Percentiles rank a stretch among this genome's conserved stretches.
Evolutionary conservation across 495 filamentous ascomycete genomes (phyloP).

Genomic region (Amniculicola lignicola): DNA sequence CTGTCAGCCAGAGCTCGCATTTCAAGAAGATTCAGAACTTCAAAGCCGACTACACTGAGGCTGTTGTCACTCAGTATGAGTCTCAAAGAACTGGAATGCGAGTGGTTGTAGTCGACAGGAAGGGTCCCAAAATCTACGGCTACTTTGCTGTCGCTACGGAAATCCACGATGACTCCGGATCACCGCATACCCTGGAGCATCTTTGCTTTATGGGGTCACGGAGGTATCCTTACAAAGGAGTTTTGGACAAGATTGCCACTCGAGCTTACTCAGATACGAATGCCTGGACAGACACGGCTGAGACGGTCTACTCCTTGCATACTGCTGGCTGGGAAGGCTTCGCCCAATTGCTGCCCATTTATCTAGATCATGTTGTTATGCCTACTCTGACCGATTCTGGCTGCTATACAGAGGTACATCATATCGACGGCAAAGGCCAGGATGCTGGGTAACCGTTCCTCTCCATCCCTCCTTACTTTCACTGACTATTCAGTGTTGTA

Average conservation of each 20-base stretch:
- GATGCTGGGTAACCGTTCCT: conserved; percentile 63
- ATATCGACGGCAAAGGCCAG: conserved; percentile 86
- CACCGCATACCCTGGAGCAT: conserved; percentile 93
- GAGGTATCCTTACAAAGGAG: conserved; percentile 88
- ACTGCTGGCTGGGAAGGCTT: conserved; percentile 97
- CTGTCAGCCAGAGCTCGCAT: conserved; percentile 40
- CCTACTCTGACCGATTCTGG: conserved; percentile 89
- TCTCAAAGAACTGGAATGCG: conserved; percentile 88
- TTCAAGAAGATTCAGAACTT: conserved; percentile 86
- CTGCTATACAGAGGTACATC: conserved; percentile 94
- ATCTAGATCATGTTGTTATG: conserved; percentile 89
- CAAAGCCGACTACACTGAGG: conserved; percentile 80
- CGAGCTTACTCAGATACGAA: conserved; percentile 92
- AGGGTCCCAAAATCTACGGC: conserved; percentile 87
- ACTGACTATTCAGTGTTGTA: conserved; percentile 60
- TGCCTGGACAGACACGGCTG: conserved; percentile 91
- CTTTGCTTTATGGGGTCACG: conserved; percentile 97
- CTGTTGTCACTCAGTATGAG: conserved; percentile 82
- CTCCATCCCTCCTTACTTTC: not conserved
- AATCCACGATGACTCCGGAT: conserved; percentile 93
- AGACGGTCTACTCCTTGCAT: conserved; percentile 94
- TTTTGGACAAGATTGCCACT: conserved; percentile 89
- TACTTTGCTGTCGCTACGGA: conserved; percentile 96
- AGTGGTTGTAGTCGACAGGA: conserved; percentile 82
- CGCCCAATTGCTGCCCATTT: conserved; percentile 86